A percentile compares a stretch with the other conserved stretches of the same genome.
These are phyloP conservation scores for Trichoderma koningii DNA, from an alignment of 2,329 filamentous ascomycete genomes.

Conservation along the genomic window DNA sequence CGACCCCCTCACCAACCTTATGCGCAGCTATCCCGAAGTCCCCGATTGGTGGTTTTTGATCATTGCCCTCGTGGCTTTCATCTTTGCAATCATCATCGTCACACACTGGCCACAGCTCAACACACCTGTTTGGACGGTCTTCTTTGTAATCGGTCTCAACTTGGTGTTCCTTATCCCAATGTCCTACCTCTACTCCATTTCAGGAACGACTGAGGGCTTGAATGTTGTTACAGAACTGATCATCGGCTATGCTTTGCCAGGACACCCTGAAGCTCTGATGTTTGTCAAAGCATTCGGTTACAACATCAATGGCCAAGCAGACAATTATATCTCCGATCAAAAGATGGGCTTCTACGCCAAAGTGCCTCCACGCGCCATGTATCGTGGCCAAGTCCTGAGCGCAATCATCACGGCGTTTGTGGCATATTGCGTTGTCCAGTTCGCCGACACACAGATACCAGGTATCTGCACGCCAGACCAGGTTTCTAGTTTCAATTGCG, in stretches of 20 bases:
- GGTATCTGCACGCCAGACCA: conserved; percentile 38
- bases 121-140: conserved; percentile 36
- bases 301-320: conserved; percentile 47
- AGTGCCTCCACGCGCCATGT: conserved; percentile 40
- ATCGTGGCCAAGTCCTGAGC: conserved; percentile 46
- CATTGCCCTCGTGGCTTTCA: conserved; percentile 34
- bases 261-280: conserved; percentile 40
- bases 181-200: conserved; percentile 45
- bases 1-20: conserved; percentile 44
- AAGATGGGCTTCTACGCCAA: conserved; percentile 42
- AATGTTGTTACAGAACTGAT: conserved; percentile 52
- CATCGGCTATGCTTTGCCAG: conserved; percentile 30
- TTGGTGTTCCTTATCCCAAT: conserved; percentile 46
- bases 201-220: conserved; percentile 47
- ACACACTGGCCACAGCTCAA: conserved; percentile 35
- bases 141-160: conserved; percentile 41
- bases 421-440: conserved; percentile 45
- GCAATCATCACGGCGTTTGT: conserved; percentile 45
- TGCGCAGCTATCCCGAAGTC: conserved; percentile 45
- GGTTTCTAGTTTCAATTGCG: conserved; percentile 40
- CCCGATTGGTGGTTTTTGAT: conserved; percentile 50
- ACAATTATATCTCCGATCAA: conserved; percentile 42
- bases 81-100: conserved; percentile 40
- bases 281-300: conserved; percentile 57
- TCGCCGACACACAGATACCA: conserved; percentile 39